Conservation (phyloP, 352 stramenopile genomes). For the Phytopythium vexans region DNA sequence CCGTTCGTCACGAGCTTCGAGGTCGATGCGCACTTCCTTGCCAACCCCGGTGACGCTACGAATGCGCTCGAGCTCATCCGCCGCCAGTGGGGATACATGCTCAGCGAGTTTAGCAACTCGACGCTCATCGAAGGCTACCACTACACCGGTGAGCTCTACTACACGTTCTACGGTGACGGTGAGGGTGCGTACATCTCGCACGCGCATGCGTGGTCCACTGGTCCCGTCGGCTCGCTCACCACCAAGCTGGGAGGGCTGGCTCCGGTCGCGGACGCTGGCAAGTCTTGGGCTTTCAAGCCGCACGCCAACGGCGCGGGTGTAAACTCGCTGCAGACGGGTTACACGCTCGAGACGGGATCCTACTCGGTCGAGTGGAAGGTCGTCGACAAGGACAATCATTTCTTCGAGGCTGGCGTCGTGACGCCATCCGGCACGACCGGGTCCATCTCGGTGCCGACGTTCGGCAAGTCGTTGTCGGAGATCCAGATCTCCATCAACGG, state of each 20-base stretch:
- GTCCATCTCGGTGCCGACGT: constrained; percentile 25
- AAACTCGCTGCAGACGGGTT: constrained; percentile 19
- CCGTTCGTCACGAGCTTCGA: constrained; percentile 30
- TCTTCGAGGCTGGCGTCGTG: constrained; percentile 13
- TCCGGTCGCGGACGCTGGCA: constrained; percentile 17
- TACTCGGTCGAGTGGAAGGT: constrained; percentile 24
- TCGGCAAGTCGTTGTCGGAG: constrained; percentile 16
- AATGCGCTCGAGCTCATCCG: constrained; percentile 26
- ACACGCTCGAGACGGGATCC: constrained; percentile 12
- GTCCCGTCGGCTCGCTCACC: constrained; percentile 22
- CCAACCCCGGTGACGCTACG: constrained; percentile 18
- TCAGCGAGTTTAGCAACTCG: constrained; percentile 31
- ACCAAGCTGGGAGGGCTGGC: constrained; percentile 18
- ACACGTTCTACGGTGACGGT: constrained; percentile 29
- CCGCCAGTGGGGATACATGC: constrained; percentile 37
- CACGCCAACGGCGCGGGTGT: constrained; percentile 15
- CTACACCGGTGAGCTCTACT: constrained; percentile 24
- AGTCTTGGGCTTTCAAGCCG: constrained; percentile 24
- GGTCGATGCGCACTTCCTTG: constrained; percentile 26
- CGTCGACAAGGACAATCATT: constrained; percentile 4
- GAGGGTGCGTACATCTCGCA: constrained; percentile 30
- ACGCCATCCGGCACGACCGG: constrained; percentile 18
- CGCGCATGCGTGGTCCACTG: constrained; percentile 30
- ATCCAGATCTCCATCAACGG: constrained; percentile 30
- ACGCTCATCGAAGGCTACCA: constrained; percentile 37